Conservation (phyloP, 2,329 filamentous ascomycete species). For the Ophiocordyceps sinensis region DNA sequence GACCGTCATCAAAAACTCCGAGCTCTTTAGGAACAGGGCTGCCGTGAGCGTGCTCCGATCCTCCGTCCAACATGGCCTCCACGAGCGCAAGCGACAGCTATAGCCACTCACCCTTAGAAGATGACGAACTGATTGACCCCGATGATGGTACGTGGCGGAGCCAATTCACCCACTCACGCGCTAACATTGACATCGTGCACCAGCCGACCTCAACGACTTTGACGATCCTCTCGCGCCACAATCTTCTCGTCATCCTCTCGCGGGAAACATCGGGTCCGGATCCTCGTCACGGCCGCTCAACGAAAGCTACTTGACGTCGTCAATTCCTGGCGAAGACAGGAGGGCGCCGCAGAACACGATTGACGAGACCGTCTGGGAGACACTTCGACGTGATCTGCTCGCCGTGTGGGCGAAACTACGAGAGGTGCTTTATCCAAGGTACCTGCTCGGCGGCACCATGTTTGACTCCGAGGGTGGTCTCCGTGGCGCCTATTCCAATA, state of each 20-base stretch:
- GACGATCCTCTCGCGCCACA: constrained; percentile 64
- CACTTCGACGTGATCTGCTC: constrained; percentile 77
- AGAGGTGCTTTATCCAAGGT: constrained; percentile 91
- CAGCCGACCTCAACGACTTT: constrained; percentile 80
- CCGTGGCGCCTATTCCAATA: constrained; percentile 46
- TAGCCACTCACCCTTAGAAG: constrained; percentile 44
- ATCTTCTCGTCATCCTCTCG: constrained; percentile 64
- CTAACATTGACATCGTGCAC: neutral
- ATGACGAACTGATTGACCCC: constrained; percentile 64
- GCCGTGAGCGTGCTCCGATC: neutral
- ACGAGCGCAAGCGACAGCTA: constrained; percentile 40
- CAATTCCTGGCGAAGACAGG: constrained; percentile 85
- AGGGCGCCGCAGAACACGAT: constrained; percentile 83
- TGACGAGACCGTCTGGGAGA: constrained; percentile 95
- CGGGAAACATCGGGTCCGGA: constrained; percentile 63
- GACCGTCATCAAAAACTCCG: too few relatives aligned
- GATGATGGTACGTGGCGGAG: constrained; percentile 48
- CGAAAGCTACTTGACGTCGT: constrained; percentile 73
- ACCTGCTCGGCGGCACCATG: constrained; percentile 64
- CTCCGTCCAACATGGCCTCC: constrained; percentile 25
- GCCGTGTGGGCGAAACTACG: constrained; percentile 98
- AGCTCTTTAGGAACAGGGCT: neutral
- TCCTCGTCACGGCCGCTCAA: constrained; percentile 45
- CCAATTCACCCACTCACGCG: neutral
- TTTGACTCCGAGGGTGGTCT: constrained; percentile 39